Evolutionary conservation across 441 rosid species (phyloP), one percentile per base, ranked within the genome.

Genomic region (Eruca vesicaria): DNA sequence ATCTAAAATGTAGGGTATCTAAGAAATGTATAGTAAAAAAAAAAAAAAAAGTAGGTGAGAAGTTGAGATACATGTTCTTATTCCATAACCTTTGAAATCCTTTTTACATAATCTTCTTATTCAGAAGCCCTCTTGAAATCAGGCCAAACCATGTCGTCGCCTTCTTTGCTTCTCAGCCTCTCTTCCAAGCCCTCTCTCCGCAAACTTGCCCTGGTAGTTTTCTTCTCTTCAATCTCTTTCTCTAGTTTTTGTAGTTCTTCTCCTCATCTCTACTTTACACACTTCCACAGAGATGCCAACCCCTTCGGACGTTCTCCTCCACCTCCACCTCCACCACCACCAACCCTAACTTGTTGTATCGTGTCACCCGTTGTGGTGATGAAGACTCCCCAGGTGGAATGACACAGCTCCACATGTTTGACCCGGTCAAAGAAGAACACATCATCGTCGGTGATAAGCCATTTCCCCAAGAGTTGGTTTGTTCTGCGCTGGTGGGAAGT

Each of bases 171-270:
- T 41, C 58, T 18, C 74, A 41, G 58, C 66, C 31, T 69, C 74
- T 59, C 55, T 38, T 69, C 56, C 74, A 70, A 70, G 58, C 41
- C 43, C 32, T 38, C 31, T 41, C 64, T 16, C 57, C 31, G 57
- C 41, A 58, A 69, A 36, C 65, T 58, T 69, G 28, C 65, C 61
- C 43, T 26, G 66, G 73, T 69, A 69, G 21, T 50, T 50, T 3
- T 8, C 56, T 15, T 21, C 9, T 69, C 19, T 21, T 5, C 3
- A 31, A 15, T 50, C n/a, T 58, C 29, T 18, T 16, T 28, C 36
- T 18, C n/a, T 18, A 26, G 10, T 26, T 57, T 12, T 57, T 57
- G 63, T 31, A 10, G 2, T 15, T 31, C 19, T 31, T 68, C 52
- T 68, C 15, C 38, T 31, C 20, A 58, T 58, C 36, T 58, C 2